Conservation (phyloP, 345 rosid genomes). For the Pistacia atlantica region DNA sequence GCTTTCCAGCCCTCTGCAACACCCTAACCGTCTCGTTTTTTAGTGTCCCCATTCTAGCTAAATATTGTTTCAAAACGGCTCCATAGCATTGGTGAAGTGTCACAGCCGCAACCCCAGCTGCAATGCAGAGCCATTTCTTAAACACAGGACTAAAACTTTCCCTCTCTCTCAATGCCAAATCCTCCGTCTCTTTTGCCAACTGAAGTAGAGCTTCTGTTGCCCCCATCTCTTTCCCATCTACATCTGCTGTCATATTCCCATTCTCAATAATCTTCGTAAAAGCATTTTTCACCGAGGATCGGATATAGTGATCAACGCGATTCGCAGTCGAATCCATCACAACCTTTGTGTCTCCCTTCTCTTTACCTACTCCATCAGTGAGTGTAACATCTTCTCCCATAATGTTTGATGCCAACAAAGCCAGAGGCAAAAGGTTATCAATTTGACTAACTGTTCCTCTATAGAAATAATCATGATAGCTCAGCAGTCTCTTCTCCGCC, state of each 20-base stretch:
- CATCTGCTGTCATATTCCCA: slow-evolving; percentile 38
- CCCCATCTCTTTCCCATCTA: slow-evolving; percentile 46
- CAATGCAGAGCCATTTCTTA: slow-evolving; percentile 70
- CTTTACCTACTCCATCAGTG: slow-evolving; percentile 43
- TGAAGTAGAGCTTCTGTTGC: slow-evolving; percentile 56
- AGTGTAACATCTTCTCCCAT: slow-evolving; percentile 67
- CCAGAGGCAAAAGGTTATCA: slow-evolving; percentile 73
- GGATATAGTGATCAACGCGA: slow-evolving; percentile 69
- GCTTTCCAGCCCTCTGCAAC: slow-evolving; percentile 73
- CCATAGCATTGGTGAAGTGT: slow-evolving; percentile 82
- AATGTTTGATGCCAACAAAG: slow-evolving; percentile 62
- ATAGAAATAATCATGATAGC: slow-evolving; percentile 74
- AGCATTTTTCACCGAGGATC: slow-evolving; percentile 71
- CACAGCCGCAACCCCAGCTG: slow-evolving; percentile 68
- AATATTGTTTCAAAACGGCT: slow-evolving; percentile 66
- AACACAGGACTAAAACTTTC: slow-evolving; percentile 74
- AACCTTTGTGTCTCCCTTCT: slow-evolving; percentile 46
- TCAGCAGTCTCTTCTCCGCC: slow-evolving; percentile 77
- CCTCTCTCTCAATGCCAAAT: slow-evolving; percentile 73
- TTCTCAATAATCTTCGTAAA: slow-evolving; percentile 68
- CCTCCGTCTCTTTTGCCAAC: slow-evolving; percentile 77
- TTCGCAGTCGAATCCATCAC: slow-evolving; percentile 55
- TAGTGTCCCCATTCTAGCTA: slow-evolving; percentile 48
- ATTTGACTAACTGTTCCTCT: slow-evolving; percentile 56
- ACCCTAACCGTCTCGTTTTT: slow-evolving; percentile 61